Evolutionary conservation across 306 rosid genomes (phyloP), one percentile per base, ranked within the genome.

Genomic region (Calophaca sinica): DNA sequence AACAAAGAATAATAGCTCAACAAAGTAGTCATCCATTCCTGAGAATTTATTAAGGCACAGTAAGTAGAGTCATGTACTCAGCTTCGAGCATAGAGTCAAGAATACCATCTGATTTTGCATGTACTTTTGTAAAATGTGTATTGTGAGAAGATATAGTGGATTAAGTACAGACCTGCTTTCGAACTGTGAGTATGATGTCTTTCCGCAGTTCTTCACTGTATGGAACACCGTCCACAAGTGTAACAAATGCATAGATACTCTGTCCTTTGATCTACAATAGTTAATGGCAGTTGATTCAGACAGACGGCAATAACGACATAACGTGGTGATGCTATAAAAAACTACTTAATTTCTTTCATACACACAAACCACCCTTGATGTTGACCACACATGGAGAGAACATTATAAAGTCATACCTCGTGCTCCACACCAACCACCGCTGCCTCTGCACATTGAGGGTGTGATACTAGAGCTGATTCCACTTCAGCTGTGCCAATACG

Each of bases 401-500:
- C 67, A 57, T 7, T 82, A 44, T 12, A 36, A 11, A 66, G 10
- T 55, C 83, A 74, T 87, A 92, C 99, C 92, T 92, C 96, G 46
- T 96, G 99, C 84, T 92, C 98, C 71, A 94, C 75, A 49, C 99
- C 99, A 45, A 96, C 99, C 72, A 96, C 99, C 8, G 99, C 99
- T 78, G 99, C 99, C 88, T 96, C 99, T 13, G 96, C 92, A 79
- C 99, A 96, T 68, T 87, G 78, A 48, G 93, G 91, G 79, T 90
- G 92, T n/a, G 98, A 90, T 71, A 92, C 98, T 44, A 96, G 80
- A 76, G 99, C 97, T 68, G 99, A 96, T 88, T 96, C 99, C 80
- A 96, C 99, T 83, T 96, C 98, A 28, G 99, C 98, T 5, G 99
- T 96, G 86, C 99, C 99, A 64, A 96, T 96, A 74, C 99, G 99